Evolutionary conservation across 2,329 filamentous ascomycete genomes (phyloP), one percentile per base, ranked within the genome.

Genomic region (Beauveria sp.): DNA sequence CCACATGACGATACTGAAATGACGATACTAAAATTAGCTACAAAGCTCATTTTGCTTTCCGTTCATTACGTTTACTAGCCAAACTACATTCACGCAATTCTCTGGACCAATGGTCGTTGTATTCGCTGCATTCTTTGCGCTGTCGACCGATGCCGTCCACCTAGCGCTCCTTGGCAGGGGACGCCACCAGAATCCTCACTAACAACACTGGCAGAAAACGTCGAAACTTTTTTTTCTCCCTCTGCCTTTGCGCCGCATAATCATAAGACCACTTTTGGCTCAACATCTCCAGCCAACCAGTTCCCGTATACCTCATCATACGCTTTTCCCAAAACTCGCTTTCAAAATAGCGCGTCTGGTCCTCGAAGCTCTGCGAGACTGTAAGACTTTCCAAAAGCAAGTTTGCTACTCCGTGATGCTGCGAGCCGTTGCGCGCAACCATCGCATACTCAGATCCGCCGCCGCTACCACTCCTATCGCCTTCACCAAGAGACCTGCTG

Each of bases 101-200:
- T 37, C 12, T 37, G 12, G 12, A 7, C 7, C n/a, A 20, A n/a
- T 40, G 16, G 9, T 10, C 22, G n/a, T 22, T 26, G 16, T 52
- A 16, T 37, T 22, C 30, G 5, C 37, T 34, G 9, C 34, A 22
- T 14, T 16, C n/a, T 14, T 43, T 3, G 6, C 37, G 12, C 3
- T 24, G 16, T 58, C 46, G 55, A 37, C 55, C 55, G 24, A 46
- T 1, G 55, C 55, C 55, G 55, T 28, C 55, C 55, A 58, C 55
- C 34, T 50, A 58, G 34, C 46, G 46, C 44, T 43, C 18, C 55
- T 58, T 58, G 46, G 55, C 55, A 58, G 46, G 46, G 55, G 55
- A 58, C 44, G 43, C 44, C 55, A 41, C 55, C 55, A 20, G 24
- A 18, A 55, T 55, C 53, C 51, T 55, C 53, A 40, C 44, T 58